phyloP scores from a whole-genome alignment of 257 asterid species.

The Solanum pennellii region DNA sequence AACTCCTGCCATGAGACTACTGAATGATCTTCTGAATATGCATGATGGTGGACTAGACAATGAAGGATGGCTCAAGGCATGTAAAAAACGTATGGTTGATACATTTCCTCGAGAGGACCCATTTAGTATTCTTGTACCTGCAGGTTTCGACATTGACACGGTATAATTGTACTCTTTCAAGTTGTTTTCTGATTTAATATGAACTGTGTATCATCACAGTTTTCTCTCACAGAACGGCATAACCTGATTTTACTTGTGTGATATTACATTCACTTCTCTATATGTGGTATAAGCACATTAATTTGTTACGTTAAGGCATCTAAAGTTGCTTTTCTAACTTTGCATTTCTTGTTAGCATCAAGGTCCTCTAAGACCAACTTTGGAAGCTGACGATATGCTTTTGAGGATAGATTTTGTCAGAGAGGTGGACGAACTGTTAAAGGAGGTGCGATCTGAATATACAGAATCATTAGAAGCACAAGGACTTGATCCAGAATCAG shows the following conservation, averaged over 20 bases:
- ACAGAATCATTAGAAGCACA: constrained; percentile 22
- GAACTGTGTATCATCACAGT: not conserved
- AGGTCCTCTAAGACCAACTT: constrained; percentile 63
- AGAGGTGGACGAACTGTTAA: constrained; percentile 65
- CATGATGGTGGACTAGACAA: constrained; percentile 76
- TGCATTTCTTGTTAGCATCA: constrained; percentile 40
- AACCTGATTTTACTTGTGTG: not conserved
- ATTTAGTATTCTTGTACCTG: constrained; percentile 79
- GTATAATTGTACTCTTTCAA: constrained; percentile 13
- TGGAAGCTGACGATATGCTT: constrained; percentile 61
- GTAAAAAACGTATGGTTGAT: constrained; percentile 69
- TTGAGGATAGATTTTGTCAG: constrained; percentile 80
- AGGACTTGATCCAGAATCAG: constrained; percentile 69
- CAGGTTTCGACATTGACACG: constrained; percentile 85
- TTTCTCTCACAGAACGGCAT: not conserved
- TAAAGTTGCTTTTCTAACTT: not conserved
- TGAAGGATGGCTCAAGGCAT: constrained; percentile 75
- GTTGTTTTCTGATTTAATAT: not conserved
- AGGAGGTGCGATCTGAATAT: constrained; percentile 56
- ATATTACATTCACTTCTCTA: not conserved
- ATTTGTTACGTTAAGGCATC: not conserved
- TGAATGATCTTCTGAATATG: constrained; percentile 73
- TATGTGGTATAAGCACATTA: not conserved
- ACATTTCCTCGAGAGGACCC: constrained; percentile 97
- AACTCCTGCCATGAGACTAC: constrained; percentile 82